Conservation (phyloP, 1,139 yeast species). For the Meyerozyma elateridarum region DNA sequence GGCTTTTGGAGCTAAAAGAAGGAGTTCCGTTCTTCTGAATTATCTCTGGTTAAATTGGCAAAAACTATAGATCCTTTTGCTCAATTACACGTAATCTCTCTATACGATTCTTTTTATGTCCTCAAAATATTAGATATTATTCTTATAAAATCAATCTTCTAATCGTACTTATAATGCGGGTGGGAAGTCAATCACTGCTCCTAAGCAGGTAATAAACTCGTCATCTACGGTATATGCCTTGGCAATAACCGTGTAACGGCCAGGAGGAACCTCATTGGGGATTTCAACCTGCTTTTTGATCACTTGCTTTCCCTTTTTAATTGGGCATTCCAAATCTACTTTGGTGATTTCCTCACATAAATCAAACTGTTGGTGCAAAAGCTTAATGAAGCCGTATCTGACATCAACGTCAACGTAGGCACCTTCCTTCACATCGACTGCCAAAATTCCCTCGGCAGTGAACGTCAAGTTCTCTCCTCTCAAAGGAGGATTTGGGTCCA, state of each 20-base stretch:
- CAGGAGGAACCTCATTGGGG: constrained; percentile 95
- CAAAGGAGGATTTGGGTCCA: constrained; percentile 83
- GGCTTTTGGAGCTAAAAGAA: no score
- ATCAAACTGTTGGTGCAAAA: constrained; percentile 82
- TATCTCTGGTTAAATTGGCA: no score
- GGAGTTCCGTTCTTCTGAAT: no score
- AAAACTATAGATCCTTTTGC: no score
- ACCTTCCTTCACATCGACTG: constrained; percentile 61
- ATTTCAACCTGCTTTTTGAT: constrained; percentile 71
- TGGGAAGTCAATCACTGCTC: constrained; percentile 71
- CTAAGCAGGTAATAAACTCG: constrained; percentile 75
- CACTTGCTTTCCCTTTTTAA: constrained; percentile 61
- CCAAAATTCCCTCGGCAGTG: constrained; percentile 62
- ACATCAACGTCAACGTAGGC: constrained; percentile 94
- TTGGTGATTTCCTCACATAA: constrained; percentile 82
- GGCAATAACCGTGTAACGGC: constrained; percentile 79
- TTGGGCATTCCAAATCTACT: constrained; percentile 80
- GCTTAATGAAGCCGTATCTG: constrained; percentile 82
- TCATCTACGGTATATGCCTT: constrained; percentile 86
- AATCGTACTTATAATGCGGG: no score
- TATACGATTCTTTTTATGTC: no score
- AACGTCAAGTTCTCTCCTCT: constrained; percentile 79
- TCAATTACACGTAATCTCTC: no score
- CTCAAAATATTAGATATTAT: no score
- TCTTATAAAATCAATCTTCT: no score